Evolutionary conservation across 768 basidiomycete genomes (phyloP).

Genomic region (Dendrothele bispora): DNA sequence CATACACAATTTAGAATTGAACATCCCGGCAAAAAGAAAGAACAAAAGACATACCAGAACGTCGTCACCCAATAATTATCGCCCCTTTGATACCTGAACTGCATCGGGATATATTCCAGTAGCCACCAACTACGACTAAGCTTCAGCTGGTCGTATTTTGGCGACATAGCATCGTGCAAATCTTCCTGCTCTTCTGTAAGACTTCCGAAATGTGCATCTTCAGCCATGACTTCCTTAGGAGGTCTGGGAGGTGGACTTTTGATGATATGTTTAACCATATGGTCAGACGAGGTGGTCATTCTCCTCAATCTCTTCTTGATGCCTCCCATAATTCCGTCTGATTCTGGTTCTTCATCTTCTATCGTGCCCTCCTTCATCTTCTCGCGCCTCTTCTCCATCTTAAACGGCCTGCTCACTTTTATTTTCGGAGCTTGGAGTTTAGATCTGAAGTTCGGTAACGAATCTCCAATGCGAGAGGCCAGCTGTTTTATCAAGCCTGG

Average conservation of each 20-base stretch:
- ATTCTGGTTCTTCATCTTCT: too few relatives aligned
- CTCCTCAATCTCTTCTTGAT: too few relatives aligned
- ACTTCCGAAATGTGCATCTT: slow-evolving; percentile 5
- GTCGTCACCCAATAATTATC: slow-evolving; percentile 28
- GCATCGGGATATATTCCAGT: slow-evolving; percentile 56
- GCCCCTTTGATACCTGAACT: slow-evolving; percentile 34
- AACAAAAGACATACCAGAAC: slow-evolving; percentile 9
- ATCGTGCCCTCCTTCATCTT: too few relatives aligned
- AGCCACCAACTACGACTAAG: slow-evolving; percentile 61
- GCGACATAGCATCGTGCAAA: slow-evolving; percentile 53
- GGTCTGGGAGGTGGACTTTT: background rate
- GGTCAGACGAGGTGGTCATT: too few relatives aligned
- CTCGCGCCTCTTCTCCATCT: too few relatives aligned
- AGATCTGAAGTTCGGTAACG: background rate
- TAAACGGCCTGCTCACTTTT: too few relatives aligned
- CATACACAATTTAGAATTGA: background rate
- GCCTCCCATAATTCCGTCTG: too few relatives aligned
- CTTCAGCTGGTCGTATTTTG: slow-evolving; percentile 59
- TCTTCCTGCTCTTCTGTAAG: slow-evolving; percentile 64
- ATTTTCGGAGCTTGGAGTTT: background rate
- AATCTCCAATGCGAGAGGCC: too few relatives aligned
- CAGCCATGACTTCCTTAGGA: slow-evolving; percentile 3
- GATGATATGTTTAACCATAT: too few relatives aligned
- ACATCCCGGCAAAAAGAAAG: background rate
- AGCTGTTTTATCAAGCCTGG: too few relatives aligned